A percentile compares a stretch with the other conserved stretches of the same genome.
phyloP scores from a whole-genome alignment of 176 grass and related monocot genomes.

The Raddia guianensis region DNA sequence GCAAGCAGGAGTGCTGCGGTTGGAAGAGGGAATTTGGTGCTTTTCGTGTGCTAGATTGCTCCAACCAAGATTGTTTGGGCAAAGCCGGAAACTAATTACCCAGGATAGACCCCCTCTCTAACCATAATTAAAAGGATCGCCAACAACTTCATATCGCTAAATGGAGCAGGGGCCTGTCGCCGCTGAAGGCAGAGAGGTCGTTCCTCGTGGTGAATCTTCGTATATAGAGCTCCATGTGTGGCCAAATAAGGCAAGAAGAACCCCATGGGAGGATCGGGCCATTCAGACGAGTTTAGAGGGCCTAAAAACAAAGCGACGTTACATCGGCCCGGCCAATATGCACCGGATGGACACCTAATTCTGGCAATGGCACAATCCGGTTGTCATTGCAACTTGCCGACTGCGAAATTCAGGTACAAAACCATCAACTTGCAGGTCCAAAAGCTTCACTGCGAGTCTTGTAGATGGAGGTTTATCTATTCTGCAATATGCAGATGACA shows the following conservation, averaged over 20 bases:
- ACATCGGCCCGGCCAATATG: conserved; percentile 2
- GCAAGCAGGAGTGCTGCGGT: not conserved
- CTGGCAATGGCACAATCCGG: conserved; percentile 4
- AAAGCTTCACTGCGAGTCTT: not conserved
- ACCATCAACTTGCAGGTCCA: not conserved
- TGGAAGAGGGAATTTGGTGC: conserved; percentile 13
- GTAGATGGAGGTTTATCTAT: too few relatives aligned
- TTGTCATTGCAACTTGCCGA: not conserved
- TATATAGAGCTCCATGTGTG: conserved; percentile 1
- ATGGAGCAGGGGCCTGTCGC: not conserved
- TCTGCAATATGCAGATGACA: too few relatives aligned
- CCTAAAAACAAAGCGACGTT: conserved; percentile 19
- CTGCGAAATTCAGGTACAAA: not conserved
- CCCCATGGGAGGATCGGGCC: not conserved
- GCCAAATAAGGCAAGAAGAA: conserved; percentile 31
- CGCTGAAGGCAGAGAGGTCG: not conserved
- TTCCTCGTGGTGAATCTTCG: not conserved
- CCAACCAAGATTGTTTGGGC: not conserved
- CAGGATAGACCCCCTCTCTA: not conserved
- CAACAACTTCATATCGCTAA: not conserved
- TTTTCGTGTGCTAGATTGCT: not conserved
- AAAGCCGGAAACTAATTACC: not conserved
- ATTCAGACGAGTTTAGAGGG: not conserved
- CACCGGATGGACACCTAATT: conserved; percentile 5
- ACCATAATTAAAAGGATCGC: not conserved